Base-by-base conservation (phyloP, 257 asterid genomes). In the Lithospermum erythrorhizon region DNA sequence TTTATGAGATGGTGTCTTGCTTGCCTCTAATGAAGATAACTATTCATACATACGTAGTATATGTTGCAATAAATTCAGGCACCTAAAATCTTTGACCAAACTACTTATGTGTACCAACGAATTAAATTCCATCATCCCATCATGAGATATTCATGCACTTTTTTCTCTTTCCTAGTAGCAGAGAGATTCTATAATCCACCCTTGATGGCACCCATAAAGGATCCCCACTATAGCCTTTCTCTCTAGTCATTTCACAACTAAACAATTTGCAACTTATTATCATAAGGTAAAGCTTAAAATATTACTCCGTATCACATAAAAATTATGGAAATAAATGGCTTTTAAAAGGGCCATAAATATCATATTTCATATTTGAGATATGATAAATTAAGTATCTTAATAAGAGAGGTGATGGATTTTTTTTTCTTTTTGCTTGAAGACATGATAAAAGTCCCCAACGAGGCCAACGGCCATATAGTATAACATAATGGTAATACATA, bases 41-140 rank as follows among this genome's bases (percentile, higher is more conserved):
- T 14, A 59, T 27, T 5, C 63, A 29, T 1, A 24, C 37, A 58
- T 27, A 27, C 3, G 24, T 13, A 20, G 49, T 59, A 21, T 59
- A 30, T 15, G 22, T 27, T 2, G 53, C 68, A 70, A 57, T 70
- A 58, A 63, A 63, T 63, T 63, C 53, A 52, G 65, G 62, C 74
- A 70, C 69, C 59, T 61, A 58, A 70, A 57, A 70, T 63, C 69
- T 63, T 70, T 70, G 69, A 70, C 69, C 29, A 35, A 41, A 41
- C 49, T 1, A 14, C 49, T 41, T 41, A 41, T 41, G 18, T 41
- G 18, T 41, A 13, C 49, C 49, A 41, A 41, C 13, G 30, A 68
- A 61, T 45, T 25, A 35, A 35, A 41, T 19, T 6, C 4, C 20
- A 1, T 10, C 60, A 69, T 51, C 41, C 10, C 27, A 7, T 55